Percentiles rank a stretch among this genome's conserved stretches.
Evolutionary conservation across 805 yeast genomes (phyloP).

Genomic region (Candida suzukii): DNA sequence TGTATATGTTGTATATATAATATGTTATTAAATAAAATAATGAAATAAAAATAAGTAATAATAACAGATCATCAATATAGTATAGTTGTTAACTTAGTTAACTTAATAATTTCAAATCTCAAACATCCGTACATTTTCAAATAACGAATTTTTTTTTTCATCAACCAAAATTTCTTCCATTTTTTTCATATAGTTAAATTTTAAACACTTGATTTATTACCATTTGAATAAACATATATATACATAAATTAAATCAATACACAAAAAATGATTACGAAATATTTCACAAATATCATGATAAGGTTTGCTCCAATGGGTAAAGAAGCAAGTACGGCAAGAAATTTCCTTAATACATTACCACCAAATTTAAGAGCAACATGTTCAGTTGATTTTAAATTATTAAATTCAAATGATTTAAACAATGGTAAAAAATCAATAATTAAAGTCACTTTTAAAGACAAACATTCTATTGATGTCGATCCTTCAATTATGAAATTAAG

Average conservation of each 20-base stretch:
- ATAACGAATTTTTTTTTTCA: too few relatives aligned
- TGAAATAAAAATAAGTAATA: too few relatives aligned
- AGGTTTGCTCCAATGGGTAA: constrained; percentile 71
- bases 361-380: constrained; percentile 53
- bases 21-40: too few relatives aligned
- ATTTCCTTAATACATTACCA: constrained; percentile 75
- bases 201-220: too few relatives aligned
- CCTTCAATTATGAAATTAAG: constrained; percentile 49
- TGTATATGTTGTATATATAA: neutral
- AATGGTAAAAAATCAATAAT: constrained; percentile 45
- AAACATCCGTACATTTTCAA: neutral
- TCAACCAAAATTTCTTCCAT: too few relatives aligned
- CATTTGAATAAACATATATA: too few relatives aligned
- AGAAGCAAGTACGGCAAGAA: constrained; percentile 74
- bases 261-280: constrained; percentile 74
- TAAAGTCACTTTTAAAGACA: constrained; percentile 76
- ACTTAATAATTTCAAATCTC: too few relatives aligned
- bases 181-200: too few relatives aligned
- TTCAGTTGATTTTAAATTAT: constrained; percentile 56
- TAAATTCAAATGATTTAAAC: constrained; percentile 33
- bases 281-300: constrained; percentile 70
- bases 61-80: too few relatives aligned
- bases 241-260: neutral
- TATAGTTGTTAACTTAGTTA: too few relatives aligned
- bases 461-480: constrained; percentile 58